Percentiles rank a stretch among this genome's conserved stretches.
phyloP scores from a whole-genome alignment of 2,329 filamentous ascomycete species.

The Xylaria sp. region DNA sequence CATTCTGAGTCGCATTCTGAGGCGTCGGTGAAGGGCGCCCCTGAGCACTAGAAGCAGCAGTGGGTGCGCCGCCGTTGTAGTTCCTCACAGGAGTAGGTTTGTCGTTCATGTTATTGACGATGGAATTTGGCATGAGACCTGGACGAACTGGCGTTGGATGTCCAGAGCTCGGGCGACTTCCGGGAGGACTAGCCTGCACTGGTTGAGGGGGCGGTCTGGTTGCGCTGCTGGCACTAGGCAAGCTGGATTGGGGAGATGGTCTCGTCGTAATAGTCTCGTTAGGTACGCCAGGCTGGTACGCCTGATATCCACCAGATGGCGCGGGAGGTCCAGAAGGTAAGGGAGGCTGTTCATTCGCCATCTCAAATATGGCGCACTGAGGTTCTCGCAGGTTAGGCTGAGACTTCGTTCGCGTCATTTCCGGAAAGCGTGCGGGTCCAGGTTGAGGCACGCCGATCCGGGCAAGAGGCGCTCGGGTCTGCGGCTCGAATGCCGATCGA shows the following conservation, averaged over 20 bases:
- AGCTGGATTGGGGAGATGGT: constrained; percentile 12
- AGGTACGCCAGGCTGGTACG: constrained; percentile 27
- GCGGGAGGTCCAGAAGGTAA: constrained; percentile 48
- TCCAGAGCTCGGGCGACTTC: constrained; percentile 37
- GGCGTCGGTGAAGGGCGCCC: constrained; percentile 35
- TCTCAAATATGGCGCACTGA: constrained; percentile 67
- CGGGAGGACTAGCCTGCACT: constrained; percentile 29
- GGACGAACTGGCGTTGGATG: constrained; percentile 60
- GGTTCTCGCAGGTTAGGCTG: constrained; percentile 61
- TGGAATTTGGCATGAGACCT: constrained; percentile 55
- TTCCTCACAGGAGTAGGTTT: constrained; percentile 56
- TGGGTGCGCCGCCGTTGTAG: constrained; percentile 46
- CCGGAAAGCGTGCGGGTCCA: constrained; percentile 46
- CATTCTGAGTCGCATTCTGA: constrained; percentile 14
- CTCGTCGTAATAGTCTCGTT: constrained; percentile 25
- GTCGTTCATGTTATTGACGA: constrained; percentile 40
- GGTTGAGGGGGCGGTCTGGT: constrained; percentile 28
- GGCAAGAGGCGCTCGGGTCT: constrained; percentile 36
- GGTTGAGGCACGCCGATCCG: constrained; percentile 38
- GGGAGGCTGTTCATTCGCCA: constrained; percentile 58
- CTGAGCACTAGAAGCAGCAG: constrained; percentile 29
- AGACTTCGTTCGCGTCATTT: constrained; percentile 57
- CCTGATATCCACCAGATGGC: constrained; percentile 37
- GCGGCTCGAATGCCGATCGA: constrained; percentile 45
- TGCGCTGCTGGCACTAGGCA: constrained; percentile 3